Evolutionary conservation across 257 asterid species (phyloP), one percentile per base, ranked within the genome.

Genomic region (Solanum piurae): DNA sequence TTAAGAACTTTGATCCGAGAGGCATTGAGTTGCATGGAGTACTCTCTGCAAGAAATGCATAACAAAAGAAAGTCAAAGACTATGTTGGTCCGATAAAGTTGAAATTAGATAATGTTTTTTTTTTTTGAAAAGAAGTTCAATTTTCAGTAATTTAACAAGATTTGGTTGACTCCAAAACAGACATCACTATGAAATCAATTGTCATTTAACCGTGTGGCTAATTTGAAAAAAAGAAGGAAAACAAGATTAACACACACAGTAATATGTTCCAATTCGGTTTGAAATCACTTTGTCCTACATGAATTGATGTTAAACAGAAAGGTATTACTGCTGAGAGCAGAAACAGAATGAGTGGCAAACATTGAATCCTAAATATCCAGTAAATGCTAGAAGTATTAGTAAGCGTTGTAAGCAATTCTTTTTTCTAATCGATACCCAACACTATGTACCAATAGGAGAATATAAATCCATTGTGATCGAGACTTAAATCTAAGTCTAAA

Each of bases 1-100:
- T 95, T 98, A 91, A 95, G 96, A 91, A 95, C 98, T 93, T 94
- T 95, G 89, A 95, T 88, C 69, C 98, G 90, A 88, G 98, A 94
- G 62, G 96, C 95, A 94, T 95, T 95, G 83, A 95, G 93, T 86
- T 93, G 98, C 98, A 93, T 94, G 36, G 98, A 95, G 88, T 95
- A 94, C 89, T 95, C 98, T 69, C 98, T 95, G 90, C 88, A 90
- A 86, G 90, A 90, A 83, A 36, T 71, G 74, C 88, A 64, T 77
- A 82, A 83, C 66, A 86, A 27, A 69, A 18, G 79, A 87, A 52
- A 37, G 52, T 87, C 10, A n/a, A 76, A 79, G n/a, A 4, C 60
- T 55, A 34, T 21, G 84, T 40, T 37, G 27, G 86, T 2, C 33
- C 37, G 7, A 55, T 83, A 37, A 72, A 80, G n/a, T 34, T 83